phyloP scores from a whole-genome alignment of 2,329 filamentous ascomycete genomes.

The Blastomyces emzantsi region DNA sequence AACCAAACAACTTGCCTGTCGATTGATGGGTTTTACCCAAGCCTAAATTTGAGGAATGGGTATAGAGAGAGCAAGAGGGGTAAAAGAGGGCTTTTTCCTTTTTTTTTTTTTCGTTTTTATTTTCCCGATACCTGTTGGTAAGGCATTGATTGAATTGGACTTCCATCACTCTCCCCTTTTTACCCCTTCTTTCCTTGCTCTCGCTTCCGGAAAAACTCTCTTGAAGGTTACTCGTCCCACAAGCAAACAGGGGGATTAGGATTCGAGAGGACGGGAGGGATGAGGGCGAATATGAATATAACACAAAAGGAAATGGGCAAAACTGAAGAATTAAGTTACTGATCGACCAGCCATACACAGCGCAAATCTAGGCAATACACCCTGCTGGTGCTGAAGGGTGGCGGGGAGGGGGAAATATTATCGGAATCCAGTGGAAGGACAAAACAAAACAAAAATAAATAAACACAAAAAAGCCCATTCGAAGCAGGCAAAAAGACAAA shows the following conservation, averaged over 20 bases:
- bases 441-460: not conserved
- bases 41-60: not conserved
- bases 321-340: not conserved
- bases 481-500: not conserved
- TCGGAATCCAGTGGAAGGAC: constrained; percentile 1
- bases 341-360: not conserved
- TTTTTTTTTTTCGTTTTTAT: not conserved
- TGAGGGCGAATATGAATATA: not conserved
- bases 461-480: not conserved
- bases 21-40: not conserved
- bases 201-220: not conserved
- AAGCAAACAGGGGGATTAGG: not conserved
- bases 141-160: not conserved
- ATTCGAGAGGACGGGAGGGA: not conserved
- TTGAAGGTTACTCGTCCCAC: not conserved
- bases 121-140: not conserved
- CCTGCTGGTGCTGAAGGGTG: not conserved
- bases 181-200: no score
- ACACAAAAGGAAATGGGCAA: not conserved
- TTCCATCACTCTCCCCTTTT: not conserved
- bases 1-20: not conserved
- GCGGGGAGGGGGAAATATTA: not conserved
- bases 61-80: not conserved
- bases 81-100: not conserved
- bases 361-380: not conserved